These are phyloP conservation scores for Amylocystis lapponica DNA, from an alignment of 768 basidiomycete genomes.

Conservation along the genomic window DNA sequence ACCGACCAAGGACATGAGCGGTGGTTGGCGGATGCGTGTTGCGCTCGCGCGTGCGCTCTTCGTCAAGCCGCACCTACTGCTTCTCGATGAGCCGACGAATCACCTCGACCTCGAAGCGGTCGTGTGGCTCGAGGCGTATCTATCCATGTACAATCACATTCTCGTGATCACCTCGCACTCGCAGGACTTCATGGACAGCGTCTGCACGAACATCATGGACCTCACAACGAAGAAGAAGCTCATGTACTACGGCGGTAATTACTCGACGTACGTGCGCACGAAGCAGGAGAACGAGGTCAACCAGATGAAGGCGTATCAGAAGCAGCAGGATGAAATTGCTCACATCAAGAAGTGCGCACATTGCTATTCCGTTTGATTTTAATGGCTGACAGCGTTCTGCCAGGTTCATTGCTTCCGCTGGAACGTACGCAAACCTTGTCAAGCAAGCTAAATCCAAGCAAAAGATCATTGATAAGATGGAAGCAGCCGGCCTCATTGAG, in stretches of 20 bases:
- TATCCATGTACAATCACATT: slow-evolving; percentile 98
- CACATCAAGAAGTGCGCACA: slow-evolving; percentile 90
- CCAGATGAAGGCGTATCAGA: slow-evolving; percentile 98
- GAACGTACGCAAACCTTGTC: slow-evolving; percentile 98
- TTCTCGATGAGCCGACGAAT: slow-evolving; percentile 91
- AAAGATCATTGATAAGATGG: slow-evolving; percentile 99
- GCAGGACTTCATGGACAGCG: slow-evolving; percentile 98
- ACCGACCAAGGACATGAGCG: slow-evolving; percentile 97
- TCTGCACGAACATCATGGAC: slow-evolving; percentile 99
- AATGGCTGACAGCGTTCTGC: not conserved
- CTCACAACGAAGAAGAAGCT: slow-evolving; percentile 89
- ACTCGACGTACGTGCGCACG: slow-evolving; percentile 94
- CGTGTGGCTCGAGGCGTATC: slow-evolving; percentile 97
- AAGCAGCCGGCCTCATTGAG: slow-evolving; percentile 95
- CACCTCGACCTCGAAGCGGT: slow-evolving; percentile 96
- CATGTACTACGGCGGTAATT: slow-evolving; percentile 93
- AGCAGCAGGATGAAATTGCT: slow-evolving; percentile 97
- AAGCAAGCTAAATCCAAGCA: slow-evolving; percentile 99
- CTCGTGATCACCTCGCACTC: slow-evolving; percentile 97
- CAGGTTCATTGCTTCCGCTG: slow-evolving; percentile 97
- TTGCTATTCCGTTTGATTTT: not conserved
- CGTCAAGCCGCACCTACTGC: slow-evolving; percentile 90
- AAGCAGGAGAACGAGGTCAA: slow-evolving; percentile 98
- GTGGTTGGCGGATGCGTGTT: slow-evolving; percentile 99
- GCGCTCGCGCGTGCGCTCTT: slow-evolving; percentile 94